Base-by-base conservation (phyloP, 257 asterid species). In the Lycium ferocissimum region DNA sequence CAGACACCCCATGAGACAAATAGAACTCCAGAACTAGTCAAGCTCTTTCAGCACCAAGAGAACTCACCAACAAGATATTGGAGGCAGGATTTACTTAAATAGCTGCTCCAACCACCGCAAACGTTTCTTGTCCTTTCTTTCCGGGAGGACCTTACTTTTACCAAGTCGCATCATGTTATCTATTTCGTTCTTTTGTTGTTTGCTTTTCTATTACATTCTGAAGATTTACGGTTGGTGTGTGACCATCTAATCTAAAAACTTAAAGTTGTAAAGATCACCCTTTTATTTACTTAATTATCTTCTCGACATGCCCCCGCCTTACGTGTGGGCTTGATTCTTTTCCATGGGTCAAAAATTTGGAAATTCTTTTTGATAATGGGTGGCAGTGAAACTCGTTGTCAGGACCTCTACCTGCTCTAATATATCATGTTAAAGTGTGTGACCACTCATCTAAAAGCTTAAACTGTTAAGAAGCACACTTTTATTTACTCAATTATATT, bases 1-100 rank as follows among this genome's bases (percentile, higher is more conserved):
- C 63, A 76, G 63, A 51, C 20, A 53, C 8, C 43, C 82, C 82
- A 76, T 76, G 47, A 76, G 63, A 76, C 82, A 51, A 51, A 76
- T 5, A 76, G 51, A 76, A 6, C 43, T 75, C 20, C 59, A 49
- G 62, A 75, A 75, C 81, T 47, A 51, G 22, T 63, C 61, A 76
- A 26, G 9, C 63, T 76, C 22, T 51, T 76, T 76, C 63, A 76
- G 79, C 57, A 71, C 17, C 79, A 71, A 38, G 43, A 47, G 61
- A 51, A 75, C 9, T 18, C n/a, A 47, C 81, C 81, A 20, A 75
- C 43, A 75, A 12, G 56, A 72, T n/a, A 72, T 45, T 72, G 80
- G 38, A 75, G 63, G 63, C 15, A 26, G 20, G 15, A 53, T 51
- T 54, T 51, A 76, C 82, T 26, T 76, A 76, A 33, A 51, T 51